A percentile compares a stretch with the other conserved stretches of the same genome.
Evolutionary conservation across 495 filamentous ascomycete species (phyloP).

Genomic region (Pyrenula massariospora): DNA sequence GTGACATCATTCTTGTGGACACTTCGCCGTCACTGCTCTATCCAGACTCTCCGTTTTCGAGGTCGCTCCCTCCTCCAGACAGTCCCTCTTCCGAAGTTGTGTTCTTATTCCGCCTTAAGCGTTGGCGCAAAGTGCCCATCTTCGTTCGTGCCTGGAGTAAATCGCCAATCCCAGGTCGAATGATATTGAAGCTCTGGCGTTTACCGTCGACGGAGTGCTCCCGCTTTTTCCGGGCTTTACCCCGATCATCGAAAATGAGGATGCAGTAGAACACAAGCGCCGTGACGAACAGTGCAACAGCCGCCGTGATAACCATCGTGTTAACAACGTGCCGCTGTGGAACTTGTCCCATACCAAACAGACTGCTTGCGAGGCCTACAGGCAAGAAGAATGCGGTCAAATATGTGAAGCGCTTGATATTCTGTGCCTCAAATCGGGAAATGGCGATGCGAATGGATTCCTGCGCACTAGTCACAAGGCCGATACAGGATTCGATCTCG

Average conservation of each 20-base stretch:
- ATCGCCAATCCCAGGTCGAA: background rate
- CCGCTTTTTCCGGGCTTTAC: background rate
- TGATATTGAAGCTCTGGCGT: background rate
- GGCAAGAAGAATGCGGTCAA: slow-evolving; percentile 12
- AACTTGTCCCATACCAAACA: slow-evolving; percentile 9
- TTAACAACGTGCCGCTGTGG: slow-evolving; percentile 2
- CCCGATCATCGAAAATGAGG: background rate
- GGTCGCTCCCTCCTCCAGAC: background rate
- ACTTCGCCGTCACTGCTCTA: background rate
- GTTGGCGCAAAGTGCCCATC: background rate
- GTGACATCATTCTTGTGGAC: background rate
- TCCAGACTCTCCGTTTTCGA: background rate
- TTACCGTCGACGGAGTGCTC: background rate
- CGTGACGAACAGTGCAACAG: background rate
- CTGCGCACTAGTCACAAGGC: slow-evolving; percentile 8
- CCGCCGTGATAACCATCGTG: background rate
- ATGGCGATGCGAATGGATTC: slow-evolving; percentile 8
- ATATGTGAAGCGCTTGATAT: slow-evolving; percentile 11
- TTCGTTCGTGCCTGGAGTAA: background rate
- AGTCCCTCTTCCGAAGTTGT: background rate
- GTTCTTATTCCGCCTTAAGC: background rate
- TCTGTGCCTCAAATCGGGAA: slow-evolving; percentile 7
- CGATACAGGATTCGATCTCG: slow-evolving; percentile 7
- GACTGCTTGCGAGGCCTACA: slow-evolving; percentile 6
- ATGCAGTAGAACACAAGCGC: background rate